phyloP scores from a whole-genome alignment of 1,139 yeast genomes.

The Lodderomyces elongisporus region DNA sequence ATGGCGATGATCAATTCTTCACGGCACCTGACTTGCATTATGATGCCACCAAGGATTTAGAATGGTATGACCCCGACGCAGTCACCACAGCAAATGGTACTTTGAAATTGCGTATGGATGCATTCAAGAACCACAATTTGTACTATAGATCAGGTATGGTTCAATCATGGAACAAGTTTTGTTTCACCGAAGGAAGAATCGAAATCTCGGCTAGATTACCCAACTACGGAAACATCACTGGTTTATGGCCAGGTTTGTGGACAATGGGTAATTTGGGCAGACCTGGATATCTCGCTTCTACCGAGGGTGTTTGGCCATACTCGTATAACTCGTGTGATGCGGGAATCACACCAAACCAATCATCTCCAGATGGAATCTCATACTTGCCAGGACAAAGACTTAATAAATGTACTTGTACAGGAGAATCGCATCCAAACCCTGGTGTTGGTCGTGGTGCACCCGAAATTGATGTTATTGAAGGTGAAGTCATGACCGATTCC shows the following conservation, averaged over 20 bases:
- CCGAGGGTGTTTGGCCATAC: conserved; percentile 91
- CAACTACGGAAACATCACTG: conserved; percentile 66
- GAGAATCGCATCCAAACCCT: conserved; percentile 73
- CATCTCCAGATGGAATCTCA: conserved; percentile 75
- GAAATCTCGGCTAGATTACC: conserved; percentile 72
- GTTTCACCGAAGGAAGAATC: conserved; percentile 71
- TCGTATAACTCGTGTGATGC: conserved; percentile 80
- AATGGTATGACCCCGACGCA: conserved; percentile 89
- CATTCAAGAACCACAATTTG: conserved; percentile 63
- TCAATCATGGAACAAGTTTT: conserved; percentile 78
- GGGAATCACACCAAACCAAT: conserved; percentile 84
- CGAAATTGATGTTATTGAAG: conserved; percentile 83
- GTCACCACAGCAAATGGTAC: conserved; percentile 65
- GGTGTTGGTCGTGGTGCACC: conserved; percentile 89
- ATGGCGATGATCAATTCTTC: conserved; percentile 82
- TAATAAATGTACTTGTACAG: conserved; percentile 65
- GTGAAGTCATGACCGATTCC: conserved; percentile 47
- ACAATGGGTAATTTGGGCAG: conserved; percentile 82
- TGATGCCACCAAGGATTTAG: conserved; percentile 76
- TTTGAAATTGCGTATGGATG: conserved; percentile 61
- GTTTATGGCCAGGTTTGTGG: conserved; percentile 93
- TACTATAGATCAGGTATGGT: conserved; percentile 81
- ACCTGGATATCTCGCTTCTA: conserved; percentile 72
- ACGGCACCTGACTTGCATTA: conserved; percentile 72
- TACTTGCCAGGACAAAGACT: conserved; percentile 75